phyloP scores from a whole-genome alignment of 139 green algal genomes.

The Chlamydomonas applanata region DNA sequence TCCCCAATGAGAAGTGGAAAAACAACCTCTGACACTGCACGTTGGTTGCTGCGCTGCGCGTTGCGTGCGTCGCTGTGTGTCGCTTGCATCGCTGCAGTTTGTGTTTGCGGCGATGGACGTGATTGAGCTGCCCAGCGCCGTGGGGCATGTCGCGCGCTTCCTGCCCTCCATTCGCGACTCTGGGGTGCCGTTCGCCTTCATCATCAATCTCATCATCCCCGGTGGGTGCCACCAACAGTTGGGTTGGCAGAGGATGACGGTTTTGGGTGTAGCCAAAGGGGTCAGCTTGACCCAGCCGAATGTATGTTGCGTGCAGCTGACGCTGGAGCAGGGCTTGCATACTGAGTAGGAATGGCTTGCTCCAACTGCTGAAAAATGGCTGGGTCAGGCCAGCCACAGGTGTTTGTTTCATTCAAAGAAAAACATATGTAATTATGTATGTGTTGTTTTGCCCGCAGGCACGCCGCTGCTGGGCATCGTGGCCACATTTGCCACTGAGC shows the following conservation, averaged over 20 bases:
- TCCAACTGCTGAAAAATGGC: no score
- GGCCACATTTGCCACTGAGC: slow-evolving; percentile 55
- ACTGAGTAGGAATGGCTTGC: no score
- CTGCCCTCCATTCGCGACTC: slow-evolving; percentile 39
- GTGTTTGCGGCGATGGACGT: slow-evolving; percentile 53
- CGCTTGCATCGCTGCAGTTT: slow-evolving; percentile 27
- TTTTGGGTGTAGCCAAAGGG: no score
- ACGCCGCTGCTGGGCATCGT: slow-evolving; percentile 55
- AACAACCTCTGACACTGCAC: neutral
- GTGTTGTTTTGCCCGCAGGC: no score
- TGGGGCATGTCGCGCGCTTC: slow-evolving; percentile 55
- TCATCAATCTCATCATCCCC: slow-evolving; percentile 65
- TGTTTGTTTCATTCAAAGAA: no score
- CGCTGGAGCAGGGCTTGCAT: no score
- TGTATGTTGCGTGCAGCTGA: no score
- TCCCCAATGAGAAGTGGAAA: neutral
- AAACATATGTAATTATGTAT: no score
- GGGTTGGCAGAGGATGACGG: no score
- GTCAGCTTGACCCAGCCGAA: no score
- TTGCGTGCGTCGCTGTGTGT: neutral
- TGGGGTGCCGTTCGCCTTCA: slow-evolving; percentile 48
- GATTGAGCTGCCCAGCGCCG: slow-evolving; percentile 22
- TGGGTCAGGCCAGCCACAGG: no score
- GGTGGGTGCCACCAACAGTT: slow-evolving; percentile 5
- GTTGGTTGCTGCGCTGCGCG: neutral